Evolutionary conservation across 495 filamentous ascomycete genomes (phyloP).

Genomic region (Podospora appendiculata): DNA sequence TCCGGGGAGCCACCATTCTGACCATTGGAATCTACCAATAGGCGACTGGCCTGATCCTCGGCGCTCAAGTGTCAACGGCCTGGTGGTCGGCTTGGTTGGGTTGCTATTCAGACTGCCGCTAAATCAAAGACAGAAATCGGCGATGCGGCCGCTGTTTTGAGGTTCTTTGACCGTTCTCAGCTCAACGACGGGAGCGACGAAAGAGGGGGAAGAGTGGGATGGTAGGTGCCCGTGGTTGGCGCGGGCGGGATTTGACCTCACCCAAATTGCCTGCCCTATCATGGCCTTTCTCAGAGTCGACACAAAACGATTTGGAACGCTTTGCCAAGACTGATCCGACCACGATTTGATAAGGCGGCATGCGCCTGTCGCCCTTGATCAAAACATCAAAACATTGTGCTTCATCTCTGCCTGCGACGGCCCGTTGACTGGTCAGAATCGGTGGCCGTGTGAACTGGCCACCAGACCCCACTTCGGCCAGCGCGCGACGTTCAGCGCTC

Average conservation of each 20-base stretch:
- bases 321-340: not conserved
- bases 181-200: too few relatives aligned
- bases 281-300: not conserved
- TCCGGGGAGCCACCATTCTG: not conserved
- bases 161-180: too few relatives aligned
- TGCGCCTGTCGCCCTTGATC: conserved; percentile 6
- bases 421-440: conserved; percentile 15
- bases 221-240: not conserved
- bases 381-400: conserved; percentile 26
- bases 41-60: too few relatives aligned
- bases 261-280: too few relatives aligned
- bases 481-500: too few relatives aligned
- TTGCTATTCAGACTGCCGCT: too few relatives aligned
- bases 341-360: conserved; percentile 8
- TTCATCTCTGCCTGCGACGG: conserved; percentile 11
- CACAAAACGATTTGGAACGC: not conserved
- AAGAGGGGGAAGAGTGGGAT: not conserved
- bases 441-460: conserved; percentile 9
- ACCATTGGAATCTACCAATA: too few relatives aligned
- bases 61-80: too few relatives aligned
- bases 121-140: too few relatives aligned
- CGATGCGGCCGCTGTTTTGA: too few relatives aligned
- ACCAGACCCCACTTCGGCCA: not conserved
- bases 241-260: too few relatives aligned
- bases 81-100: too few relatives aligned